Base-by-base conservation (phyloP, 768 basidiomycete species). In the Serendipita sp. region DNA sequence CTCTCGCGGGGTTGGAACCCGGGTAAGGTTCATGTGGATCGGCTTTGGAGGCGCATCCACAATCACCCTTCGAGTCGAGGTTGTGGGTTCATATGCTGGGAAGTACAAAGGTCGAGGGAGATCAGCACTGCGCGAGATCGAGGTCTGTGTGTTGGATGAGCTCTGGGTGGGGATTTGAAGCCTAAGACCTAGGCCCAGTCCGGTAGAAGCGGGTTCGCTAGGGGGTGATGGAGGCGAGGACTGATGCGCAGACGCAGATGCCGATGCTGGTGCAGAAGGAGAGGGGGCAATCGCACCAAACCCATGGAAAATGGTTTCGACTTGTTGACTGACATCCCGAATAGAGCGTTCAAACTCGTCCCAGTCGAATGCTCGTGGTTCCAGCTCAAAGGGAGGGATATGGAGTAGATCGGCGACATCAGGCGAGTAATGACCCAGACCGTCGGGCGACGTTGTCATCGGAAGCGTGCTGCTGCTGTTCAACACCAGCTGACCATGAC, bases 341-440 rank as follows among this genome's bases (percentile, higher is more conserved):
- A 60, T n/a, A n/a, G 56, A 60, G 8, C 56, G 56, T 60, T 60
- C 34, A 38, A 60, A 60, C n/a, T 60, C 56, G 56, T 30, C 34
- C 56, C 56, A 60, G 32, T 60, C 56, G 32, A 60, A 60, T n/a
- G 18, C 56, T 32, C 34, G 24, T 24, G 24, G 24, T 35, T 60
- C 56, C 24, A 60, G 28, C n/a, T 60, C 56, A 32, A 60, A 60
- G 5, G 56, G 56, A 30, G 56, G 56, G 10, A 60, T 60, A 32
- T 32, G 48, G 8, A 51, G 30, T 37, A 60, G 35, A n/a, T 60
- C 56, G 8, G 56, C 56, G 28, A 60, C 56, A 37, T 60, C 56
- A 37, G 56, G 56, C 16, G 56, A 60, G 35, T 60, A 60, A 60
- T 60, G 56, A 38, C 56, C 56, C 56, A 60, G 34, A 8, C 24